Conservation (phyloP, 768 basidiomycete genomes). For the Rubroboletus pulcherrimus region DNA sequence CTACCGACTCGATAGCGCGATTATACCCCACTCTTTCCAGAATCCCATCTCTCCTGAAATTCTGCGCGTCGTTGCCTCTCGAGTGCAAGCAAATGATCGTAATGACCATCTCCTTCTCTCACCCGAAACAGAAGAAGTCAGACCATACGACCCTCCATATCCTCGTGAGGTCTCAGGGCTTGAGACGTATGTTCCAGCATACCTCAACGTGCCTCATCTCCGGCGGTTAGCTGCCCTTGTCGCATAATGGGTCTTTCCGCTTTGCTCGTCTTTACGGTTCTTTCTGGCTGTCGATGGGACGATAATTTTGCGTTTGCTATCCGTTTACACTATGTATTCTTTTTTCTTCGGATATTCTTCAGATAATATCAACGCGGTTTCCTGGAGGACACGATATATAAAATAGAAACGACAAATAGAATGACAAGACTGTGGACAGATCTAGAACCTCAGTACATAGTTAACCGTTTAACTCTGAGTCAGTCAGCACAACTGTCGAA, state of each 20-base stretch:
- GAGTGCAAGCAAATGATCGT: constrained; percentile 93
- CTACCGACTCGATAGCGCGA: neutral
- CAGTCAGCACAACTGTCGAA: constrained; percentile 24
- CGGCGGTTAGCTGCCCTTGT: constrained; percentile 85
- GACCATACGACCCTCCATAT: constrained; percentile 89
- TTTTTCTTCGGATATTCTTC: constrained; percentile 1
- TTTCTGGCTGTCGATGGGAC: neutral
- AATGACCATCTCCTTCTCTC: constrained; percentile 95
- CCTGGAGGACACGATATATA: neutral
- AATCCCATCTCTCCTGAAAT: constrained; percentile 98
- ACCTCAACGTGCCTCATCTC: constrained; percentile 85
- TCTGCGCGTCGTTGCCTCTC: constrained; percentile 90
- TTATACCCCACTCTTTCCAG: constrained; percentile 36
- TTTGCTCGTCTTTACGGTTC: neutral
- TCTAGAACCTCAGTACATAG: neutral
- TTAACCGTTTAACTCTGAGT: neutral
- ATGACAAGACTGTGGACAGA: neutral
- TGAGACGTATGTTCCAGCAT: constrained; percentile 94
- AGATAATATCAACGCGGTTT: constrained; percentile 16
- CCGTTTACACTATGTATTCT: constrained; percentile 21
- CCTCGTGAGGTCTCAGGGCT: constrained; percentile 93
- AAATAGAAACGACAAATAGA: neutral
- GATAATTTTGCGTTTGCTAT: constrained; percentile 6
- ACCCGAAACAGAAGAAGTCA: constrained; percentile 96
- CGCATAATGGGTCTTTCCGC: constrained; percentile 41